Base-by-base conservation (phyloP, 2,329 filamentous ascomycete genomes). In the Arthrobotrys sphaeroides region DNA sequence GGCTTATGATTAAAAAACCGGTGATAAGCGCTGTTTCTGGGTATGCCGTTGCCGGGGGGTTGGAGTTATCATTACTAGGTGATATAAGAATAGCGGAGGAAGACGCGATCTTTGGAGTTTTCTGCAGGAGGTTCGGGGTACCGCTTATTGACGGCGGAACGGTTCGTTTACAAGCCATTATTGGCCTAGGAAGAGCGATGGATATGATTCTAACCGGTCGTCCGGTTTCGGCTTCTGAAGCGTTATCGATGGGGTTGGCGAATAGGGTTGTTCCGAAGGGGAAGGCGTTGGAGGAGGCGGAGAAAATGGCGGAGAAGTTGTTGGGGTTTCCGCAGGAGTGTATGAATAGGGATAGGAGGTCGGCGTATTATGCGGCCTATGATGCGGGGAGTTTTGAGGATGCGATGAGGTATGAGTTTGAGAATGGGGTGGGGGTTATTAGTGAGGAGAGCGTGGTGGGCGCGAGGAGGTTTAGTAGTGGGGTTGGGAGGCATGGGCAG, bases 231-330 rank as follows among this genome's bases (percentile, higher is more conserved):
- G 94, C 89, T 0, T 85, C 91, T 1, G 95, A 98, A 84, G 92
- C 95, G 0, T 96, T 97, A 83, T 94, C 95, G 0, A 82, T 84
- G 97, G 16, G 95, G 94, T 0, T 99, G 31, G 94, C 92, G 51
- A 93, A 98, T 83, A 86, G 94, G 16, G 84, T 98, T 26, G 93
- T 98, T 0, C 82, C 83, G 0, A 85, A 84, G 72, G 87, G 86
- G 0, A 83, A 83, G 70, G 84, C 84, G 2, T 68, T 86, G n/a
- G 82, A 84, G 5, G 85, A 86, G 77, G 86, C 87, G 0, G 82
- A 82, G 42, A 81, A 81, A 36, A 81, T 88, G 59, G 87, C 86
- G 2, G 80, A 81, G 59, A 81, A 84, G 76, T 72, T 88, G 33
- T 74, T 86, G 1, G 77, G 78, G 2, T 88, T 88, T 53, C 87